These are phyloP conservation scores for Cyberlindnera japonica DNA, from an alignment of 805 yeast species.

Conservation along the genomic window DNA sequence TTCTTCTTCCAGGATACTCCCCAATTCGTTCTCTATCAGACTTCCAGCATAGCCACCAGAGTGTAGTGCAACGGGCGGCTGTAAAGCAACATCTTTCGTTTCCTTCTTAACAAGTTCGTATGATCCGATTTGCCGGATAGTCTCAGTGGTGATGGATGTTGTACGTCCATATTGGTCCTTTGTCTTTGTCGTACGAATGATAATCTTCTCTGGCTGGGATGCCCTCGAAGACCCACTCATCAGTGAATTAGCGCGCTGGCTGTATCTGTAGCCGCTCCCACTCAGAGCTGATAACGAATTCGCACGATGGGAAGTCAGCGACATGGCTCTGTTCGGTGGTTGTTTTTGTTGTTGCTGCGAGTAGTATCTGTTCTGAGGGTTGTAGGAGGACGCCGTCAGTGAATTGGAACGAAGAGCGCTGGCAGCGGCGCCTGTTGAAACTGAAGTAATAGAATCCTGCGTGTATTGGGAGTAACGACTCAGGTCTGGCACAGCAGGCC, in stretches of 20 bases:
- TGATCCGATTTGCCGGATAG: slow-evolving; percentile 46
- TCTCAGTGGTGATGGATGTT: slow-evolving; percentile 50
- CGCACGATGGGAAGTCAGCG: slow-evolving; percentile 11
- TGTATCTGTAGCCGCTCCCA: background rate
- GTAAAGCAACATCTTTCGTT: slow-evolving; percentile 30
- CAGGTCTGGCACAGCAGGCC: slow-evolving; percentile 33
- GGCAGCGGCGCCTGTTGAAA: slow-evolving; percentile 25
- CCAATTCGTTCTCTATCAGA: slow-evolving; percentile 27
- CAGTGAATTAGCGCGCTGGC: slow-evolving; percentile 11
- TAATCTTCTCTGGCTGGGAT: slow-evolving; percentile 23
- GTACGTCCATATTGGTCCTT: slow-evolving; percentile 50
- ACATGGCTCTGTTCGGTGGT: slow-evolving; percentile 3
- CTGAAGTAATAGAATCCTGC: slow-evolving; percentile 21
- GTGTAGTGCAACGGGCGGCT: slow-evolving; percentile 24
- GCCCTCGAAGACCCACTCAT: slow-evolving; percentile 3
- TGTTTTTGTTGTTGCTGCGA: slow-evolving; percentile 1
- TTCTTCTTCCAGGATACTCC: slow-evolving; percentile 30
- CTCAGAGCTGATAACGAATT: slow-evolving; percentile 12
- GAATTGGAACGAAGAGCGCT: slow-evolving; percentile 25
- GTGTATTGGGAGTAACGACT: slow-evolving; percentile 35
- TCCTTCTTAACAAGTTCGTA: slow-evolving; percentile 47
- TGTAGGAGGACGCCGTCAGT: slow-evolving; percentile 15
- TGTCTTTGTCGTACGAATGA: slow-evolving; percentile 49
- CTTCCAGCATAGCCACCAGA: slow-evolving; percentile 27
- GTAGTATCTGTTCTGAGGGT: slow-evolving; percentile 6